Base-by-base conservation (phyloP, 306 rosid genomes). In the Astragalus membranaceus region DNA sequence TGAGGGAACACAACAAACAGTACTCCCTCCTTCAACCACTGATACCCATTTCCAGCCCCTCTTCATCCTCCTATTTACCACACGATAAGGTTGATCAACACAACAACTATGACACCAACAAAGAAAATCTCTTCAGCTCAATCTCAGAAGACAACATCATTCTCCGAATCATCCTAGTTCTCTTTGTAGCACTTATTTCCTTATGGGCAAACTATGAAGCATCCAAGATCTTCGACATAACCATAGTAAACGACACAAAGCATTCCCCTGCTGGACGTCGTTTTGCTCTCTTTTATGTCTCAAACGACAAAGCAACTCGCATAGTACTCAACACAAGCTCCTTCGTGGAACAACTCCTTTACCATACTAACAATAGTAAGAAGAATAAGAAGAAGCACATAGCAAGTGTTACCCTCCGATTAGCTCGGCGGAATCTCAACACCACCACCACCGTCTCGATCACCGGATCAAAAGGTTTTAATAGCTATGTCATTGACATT, bases 151-250 rank as follows among this genome's bases (percentile, higher is more conserved):
- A 4, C 37, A 47, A 39, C 51, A 69, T 87, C 69, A 30, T 80
- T 12, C 3, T 74, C 56, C 67, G 87, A 5, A 64, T 89, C 54
- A 48, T 85, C 17, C 23, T 51, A 10, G 6, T 86, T 39, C 14
- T 88, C 53, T 37, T 70, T 3, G 20, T 86, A 4, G 83, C 81
- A 39, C 0, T 70, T 1, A 67, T 87, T 60, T 77, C 91, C n/a
- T 1, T 88, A 0, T 92, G 90, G 90, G 91, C 89, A 20, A 83
- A 82, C 64, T 80, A 72, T 13, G 89, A 86, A 57, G 90, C 88
- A 6, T 88, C 96, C 37, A 89, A 88, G 59, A 80, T 82, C 53
- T 92, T 92, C 17, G 58, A 75, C 9, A 23, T 89, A 16, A 69
- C 74, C 36, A 49, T 86, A 46, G 10, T 83, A 55, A 92, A 92